phyloP scores from a whole-genome alignment of 2,329 filamentous ascomycete species.

The Hymenoscyphus scutula region DNA sequence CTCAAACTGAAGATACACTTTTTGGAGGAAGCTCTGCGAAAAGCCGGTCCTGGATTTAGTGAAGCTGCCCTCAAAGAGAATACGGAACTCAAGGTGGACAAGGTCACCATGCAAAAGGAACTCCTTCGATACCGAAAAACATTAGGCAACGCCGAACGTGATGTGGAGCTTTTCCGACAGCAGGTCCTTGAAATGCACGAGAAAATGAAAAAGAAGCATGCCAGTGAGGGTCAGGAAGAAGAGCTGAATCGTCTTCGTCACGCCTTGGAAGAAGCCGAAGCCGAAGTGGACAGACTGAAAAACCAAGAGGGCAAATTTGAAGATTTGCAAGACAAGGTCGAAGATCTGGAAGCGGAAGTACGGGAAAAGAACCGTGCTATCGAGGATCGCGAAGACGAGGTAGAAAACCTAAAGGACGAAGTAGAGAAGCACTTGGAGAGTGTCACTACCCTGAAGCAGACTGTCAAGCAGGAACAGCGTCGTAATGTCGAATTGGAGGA shows the following conservation, averaged over 20 bases:
- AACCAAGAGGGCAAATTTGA: conserved; percentile 58
- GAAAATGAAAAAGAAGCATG: conserved; percentile 72
- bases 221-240: conserved; percentile 64
- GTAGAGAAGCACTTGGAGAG: conserved; percentile 51
- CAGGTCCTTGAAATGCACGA: conserved; percentile 83
- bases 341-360: conserved; percentile 72
- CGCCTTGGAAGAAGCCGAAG: conserved; percentile 55
- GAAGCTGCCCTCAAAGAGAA: conserved; percentile 90
- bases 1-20: conserved; percentile 97
- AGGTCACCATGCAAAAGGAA: conserved; percentile 84
- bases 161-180: conserved; percentile 78
- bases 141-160: conserved; percentile 76
- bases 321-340: conserved; percentile 69
- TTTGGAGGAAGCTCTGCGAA: conserved; percentile 84
- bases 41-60: conserved; percentile 85
- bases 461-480: conserved; percentile 54
- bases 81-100: conserved; percentile 91
- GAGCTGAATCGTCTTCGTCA: conserved; percentile 59
- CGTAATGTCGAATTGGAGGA: conserved; percentile 55
- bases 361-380: conserved; percentile 73
- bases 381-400: conserved; percentile 71
- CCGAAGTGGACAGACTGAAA: conserved; percentile 49
- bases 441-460: conserved; percentile 55
- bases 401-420: conserved; percentile 63
- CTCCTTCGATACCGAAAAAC: conserved; percentile 84